Base-by-base conservation (phyloP, 805 yeast species). In the Barnettozyma vustinii region DNA sequence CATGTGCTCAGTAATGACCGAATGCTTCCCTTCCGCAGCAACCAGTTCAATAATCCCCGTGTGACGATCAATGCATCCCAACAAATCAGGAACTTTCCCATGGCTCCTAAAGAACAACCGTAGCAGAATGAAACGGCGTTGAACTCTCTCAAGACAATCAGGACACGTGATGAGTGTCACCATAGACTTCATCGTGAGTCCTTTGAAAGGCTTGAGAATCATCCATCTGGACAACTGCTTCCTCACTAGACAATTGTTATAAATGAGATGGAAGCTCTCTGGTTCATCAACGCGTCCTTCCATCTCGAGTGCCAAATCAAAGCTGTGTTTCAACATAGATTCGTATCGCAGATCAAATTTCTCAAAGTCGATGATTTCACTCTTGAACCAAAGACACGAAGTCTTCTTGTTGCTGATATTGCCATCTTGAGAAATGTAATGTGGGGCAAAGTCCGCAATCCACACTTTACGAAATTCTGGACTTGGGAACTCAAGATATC, bases 151-250 rank as follows among this genome's bases (percentile, higher is more conserved):
- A 5, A 60, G 40, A 39, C 64, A 60, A 15, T 45, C 35, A 12
- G 48, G 46, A 46, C 64, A 60, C 1, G 55, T 52, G 4, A 54
- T 15, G 5, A 19, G 46, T 30, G 32, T 35, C 20, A 51, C 13
- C 44, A 52, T 2, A 26, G 35, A 5, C 27, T 47, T 32, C 15
- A 48, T 19, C 37, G 30, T 9, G 19, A 54, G 23, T 3, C 52
- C 51, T 19, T 47, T 40, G 40, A 60, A 60, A 9, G 62, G 63
- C 12, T 49, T 46, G 8, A 60, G 42, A 9, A 13, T 8, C 40
- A 48, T 51, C 64, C 64, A 60, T 44, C 50, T 53, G 27, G 52
- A 42, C 18, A 59, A 18, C 44, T 60, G 60, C 35, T 42, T 52
- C 16, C 51, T 46, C 16, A 50, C 39, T 4, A 50, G 33, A 20